These are phyloP conservation scores for Rhypophila decipiens DNA, from an alignment of 495 filamentous ascomycete species.

Conservation along the genomic window DNA sequence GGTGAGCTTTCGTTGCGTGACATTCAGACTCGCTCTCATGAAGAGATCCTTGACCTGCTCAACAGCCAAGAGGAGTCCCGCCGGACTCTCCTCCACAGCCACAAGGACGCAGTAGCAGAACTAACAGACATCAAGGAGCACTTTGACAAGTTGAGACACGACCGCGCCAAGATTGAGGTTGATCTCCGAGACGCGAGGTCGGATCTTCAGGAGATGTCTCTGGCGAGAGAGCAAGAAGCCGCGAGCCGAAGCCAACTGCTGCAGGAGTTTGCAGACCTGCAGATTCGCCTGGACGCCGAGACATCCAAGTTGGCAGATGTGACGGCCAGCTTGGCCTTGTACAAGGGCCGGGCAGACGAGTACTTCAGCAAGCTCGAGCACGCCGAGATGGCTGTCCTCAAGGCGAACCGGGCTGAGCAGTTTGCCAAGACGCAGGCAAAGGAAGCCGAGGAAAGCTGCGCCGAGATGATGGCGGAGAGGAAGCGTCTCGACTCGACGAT, in stretches of 20 bases:
- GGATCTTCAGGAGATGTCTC: slow-evolving; percentile 73
- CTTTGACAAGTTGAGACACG: slow-evolving; percentile 77
- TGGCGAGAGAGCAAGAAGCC: slow-evolving; percentile 75
- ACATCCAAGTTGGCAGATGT: slow-evolving; percentile 79
- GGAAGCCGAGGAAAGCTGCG: slow-evolving; percentile 87
- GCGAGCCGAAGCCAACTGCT: slow-evolving; percentile 79
- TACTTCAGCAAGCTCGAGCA: slow-evolving; percentile 98
- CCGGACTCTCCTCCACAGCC: slow-evolving; percentile 68
- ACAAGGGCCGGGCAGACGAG: slow-evolving; percentile 90
- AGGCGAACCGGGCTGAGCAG: slow-evolving; percentile 85
- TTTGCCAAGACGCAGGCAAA: slow-evolving; percentile 83
- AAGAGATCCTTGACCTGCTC: slow-evolving; percentile 89
- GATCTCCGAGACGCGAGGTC: slow-evolving; percentile 80
- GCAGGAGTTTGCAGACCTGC: slow-evolving; percentile 88
- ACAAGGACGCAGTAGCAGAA: slow-evolving; percentile 80
- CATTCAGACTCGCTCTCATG: slow-evolving; percentile 87
- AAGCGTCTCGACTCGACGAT: slow-evolving; percentile 82
- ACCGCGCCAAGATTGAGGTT: slow-evolving; percentile 72
- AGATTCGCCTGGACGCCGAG: slow-evolving; percentile 88
- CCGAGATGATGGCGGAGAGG: slow-evolving; percentile 84
- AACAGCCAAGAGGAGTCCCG: slow-evolving; percentile 90
- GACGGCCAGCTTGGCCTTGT: slow-evolving; percentile 73
- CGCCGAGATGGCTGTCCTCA: slow-evolving; percentile 90
- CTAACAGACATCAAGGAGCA: slow-evolving; percentile 78
- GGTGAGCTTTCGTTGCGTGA: slow-evolving; percentile 90